Conservation (phyloP, 1,284 basidiomycete genomes). For the Leccinum huronense region DNA sequence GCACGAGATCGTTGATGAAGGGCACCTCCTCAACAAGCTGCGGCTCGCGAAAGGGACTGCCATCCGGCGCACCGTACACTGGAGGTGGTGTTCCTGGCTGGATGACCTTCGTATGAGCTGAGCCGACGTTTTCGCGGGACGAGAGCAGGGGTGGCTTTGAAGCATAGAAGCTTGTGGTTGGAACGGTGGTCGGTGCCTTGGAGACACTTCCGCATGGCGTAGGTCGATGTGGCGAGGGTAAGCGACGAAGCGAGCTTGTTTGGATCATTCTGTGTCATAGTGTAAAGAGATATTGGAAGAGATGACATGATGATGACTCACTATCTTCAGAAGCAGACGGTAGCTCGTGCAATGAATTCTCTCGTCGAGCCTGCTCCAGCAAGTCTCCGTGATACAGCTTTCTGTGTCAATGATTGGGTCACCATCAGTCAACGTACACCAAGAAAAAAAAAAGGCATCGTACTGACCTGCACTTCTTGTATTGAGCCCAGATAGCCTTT, state of each 20-base stretch:
- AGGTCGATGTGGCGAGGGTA: conserved; percentile 26
- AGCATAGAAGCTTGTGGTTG: conserved; percentile 33
- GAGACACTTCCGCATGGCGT: conserved; percentile 17
- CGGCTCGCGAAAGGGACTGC: conserved; percentile 43
- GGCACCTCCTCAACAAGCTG: conserved; percentile 43
- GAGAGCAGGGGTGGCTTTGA: conserved; percentile 36
- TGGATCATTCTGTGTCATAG: conserved; percentile 30
- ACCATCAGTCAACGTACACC: conserved; percentile 5
- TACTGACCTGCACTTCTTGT: conserved; percentile 72
- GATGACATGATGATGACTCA: conserved; percentile 11
- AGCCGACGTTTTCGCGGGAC: conserved; percentile 32
- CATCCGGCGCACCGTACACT: conserved; percentile 27
- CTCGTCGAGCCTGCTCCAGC: conserved; percentile 76
- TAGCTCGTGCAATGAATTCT: conserved; percentile 72
- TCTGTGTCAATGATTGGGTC: conserved; percentile 44
- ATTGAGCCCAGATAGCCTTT: conserved; percentile 76
- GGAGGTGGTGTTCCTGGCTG: conserved; percentile 32
- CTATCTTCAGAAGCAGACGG: conserved; percentile 19
- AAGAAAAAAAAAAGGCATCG: neutral
- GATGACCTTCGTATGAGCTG: conserved; percentile 32
- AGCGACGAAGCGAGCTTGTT: conserved; percentile 19
- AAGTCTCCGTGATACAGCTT: conserved; percentile 74
- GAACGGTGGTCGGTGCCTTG: conserved; percentile 24
- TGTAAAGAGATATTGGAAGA: neutral
- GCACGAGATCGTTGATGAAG: conserved; percentile 28